Evolutionary conservation across 1,284 basidiomycete species (phyloP).

Genomic region (Golubevia sp.): DNA sequence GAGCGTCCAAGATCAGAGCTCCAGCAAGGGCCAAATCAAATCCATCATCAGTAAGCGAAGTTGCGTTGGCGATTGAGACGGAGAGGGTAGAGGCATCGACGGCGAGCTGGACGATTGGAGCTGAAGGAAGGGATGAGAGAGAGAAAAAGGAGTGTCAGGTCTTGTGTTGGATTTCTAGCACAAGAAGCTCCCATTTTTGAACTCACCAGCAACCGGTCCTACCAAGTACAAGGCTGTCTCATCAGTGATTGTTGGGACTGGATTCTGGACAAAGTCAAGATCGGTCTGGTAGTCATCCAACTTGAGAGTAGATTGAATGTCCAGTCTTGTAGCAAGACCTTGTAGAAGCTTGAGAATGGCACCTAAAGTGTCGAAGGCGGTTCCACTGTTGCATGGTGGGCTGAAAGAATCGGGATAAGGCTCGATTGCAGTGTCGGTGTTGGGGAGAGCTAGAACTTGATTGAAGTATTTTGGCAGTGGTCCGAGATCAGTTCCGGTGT

Average conservation of each 20-base stretch:
- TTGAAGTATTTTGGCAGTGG: slow-evolving; percentile 48
- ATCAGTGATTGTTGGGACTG: slow-evolving; percentile 50
- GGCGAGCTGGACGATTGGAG: slow-evolving; percentile 54
- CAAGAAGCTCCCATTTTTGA: too few species aligned
- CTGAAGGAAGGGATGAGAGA: too few species aligned
- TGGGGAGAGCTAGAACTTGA: slow-evolving; percentile 36
- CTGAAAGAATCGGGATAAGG: slow-evolving; percentile 43
- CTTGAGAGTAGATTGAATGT: slow-evolving; percentile 33
- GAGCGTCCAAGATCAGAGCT: slow-evolving; percentile 34
- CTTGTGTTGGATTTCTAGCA: too few species aligned
- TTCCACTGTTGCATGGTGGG: slow-evolving; percentile 40
- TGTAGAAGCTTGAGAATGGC: slow-evolving; percentile 37
- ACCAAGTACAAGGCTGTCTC: slow-evolving; percentile 47
- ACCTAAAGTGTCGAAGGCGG: slow-evolving; percentile 45
- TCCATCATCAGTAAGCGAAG: slow-evolving; percentile 42
- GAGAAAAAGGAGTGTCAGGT: too few species aligned
- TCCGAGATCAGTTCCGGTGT: slow-evolving; percentile 35
- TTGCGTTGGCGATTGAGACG: slow-evolving; percentile 45
- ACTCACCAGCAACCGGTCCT: slow-evolving; percentile 50
- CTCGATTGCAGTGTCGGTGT: slow-evolving; percentile 38
- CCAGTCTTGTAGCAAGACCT: slow-evolving; percentile 35
- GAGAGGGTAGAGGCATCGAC: slow-evolving; percentile 41
- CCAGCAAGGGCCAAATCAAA: slow-evolving; percentile 45
- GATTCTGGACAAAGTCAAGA: slow-evolving; percentile 48
- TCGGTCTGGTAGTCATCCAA: slow-evolving; percentile 55